Base-by-base conservation (phyloP, 768 basidiomycete genomes). In the Russula dissimulans region DNA sequence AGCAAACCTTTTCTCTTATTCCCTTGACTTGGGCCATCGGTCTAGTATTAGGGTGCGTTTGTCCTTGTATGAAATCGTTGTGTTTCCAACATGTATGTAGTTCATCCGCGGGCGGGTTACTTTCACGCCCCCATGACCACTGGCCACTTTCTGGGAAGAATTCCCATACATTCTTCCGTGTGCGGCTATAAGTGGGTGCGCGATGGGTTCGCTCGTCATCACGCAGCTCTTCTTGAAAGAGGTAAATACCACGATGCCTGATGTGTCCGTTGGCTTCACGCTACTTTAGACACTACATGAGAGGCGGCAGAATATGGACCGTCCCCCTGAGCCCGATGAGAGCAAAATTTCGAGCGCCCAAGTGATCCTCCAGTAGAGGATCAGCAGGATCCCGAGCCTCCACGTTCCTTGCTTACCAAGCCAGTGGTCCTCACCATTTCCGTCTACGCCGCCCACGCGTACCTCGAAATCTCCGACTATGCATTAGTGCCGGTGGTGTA, bases 1-100 rank as follows among this genome's bases (percentile, higher is more conserved):
- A 78, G 12, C 70, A 72, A 49, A 78, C 68, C 0, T 72, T 75
- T 32, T 66, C 72, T 3, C 56, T 72, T 11, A 54, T 77, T 29
- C 74, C 77, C 6, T 59, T 76, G 0, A 64, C 71, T 22, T 61
- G 63, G 60, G 60, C 56, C 7, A 34, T 54, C 3, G 63, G 62
- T 10, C 26, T 34, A 15, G 54, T 50, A 6, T 41, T 61, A 42
- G 56, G 46, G 48, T 57, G 4, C 39, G 55, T 34, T 1, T 18
- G 4, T 7, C 11, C 14, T 5, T 41, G 14, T 12, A 5, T 14
- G 14, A 14, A 5, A 41, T 4, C 5, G 14, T 14, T 12, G 11
- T 15, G 5, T 5, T 41, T 14, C 12, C 41, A 14, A 41, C 14
- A 41, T 5, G 12, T 15, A 5, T 14, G 7, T 18, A 59, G 58